Base-by-base conservation (phyloP, 2,329 filamentous ascomycete genomes). In the Penicillium sp. region DNA sequence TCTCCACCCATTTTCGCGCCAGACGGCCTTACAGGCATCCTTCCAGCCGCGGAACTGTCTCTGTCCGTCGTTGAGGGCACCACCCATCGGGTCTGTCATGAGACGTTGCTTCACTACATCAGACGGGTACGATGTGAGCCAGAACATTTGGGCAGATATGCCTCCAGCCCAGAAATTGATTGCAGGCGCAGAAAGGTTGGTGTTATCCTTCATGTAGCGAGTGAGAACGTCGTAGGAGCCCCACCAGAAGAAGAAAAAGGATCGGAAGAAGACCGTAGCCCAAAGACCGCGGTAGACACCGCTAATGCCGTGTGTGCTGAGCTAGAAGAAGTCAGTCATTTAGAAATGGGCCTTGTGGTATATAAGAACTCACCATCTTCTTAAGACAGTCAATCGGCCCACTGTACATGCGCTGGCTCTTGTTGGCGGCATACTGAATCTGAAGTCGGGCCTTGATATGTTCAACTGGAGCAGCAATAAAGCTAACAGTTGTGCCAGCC, bases 191-290 rank as follows among this genome's bases (percentile, higher is more conserved):
- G 86, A 86, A 44, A 96, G 72, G 10, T 59, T 69, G 2, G 90
- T 95, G 59, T 82, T 74, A 14, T 79, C 69, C 44, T 79, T 74
- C 63, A 97, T 74, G 49, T 77, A 71, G 18, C 81, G 77, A 4
- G 87, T 87, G 57, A 97, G 78, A 24, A 95, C 59, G 61, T 96
- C 91, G 73, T 98, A 98, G 50, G 83, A 86, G n/a, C 84, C 84
- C 93, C 93, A 98, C 90, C 90, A 97, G 74, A 85, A 93, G 77
- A 95, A 96, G 77, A 98, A 98, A 73, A 91, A 95, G 11, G 83
- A 82, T 14, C 93, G 81, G 74, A 97, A 97, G 39, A 97, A 69
- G 40, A 97, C 74, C 0, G 93, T 97, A 1, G 93, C 87, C 29
- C 71, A 75, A 10, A 98, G 77, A 0, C 93, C 93, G 64, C 89